Conservation (phyloP, 805 yeast genomes). For the Candida namnaoensis region DNA sequence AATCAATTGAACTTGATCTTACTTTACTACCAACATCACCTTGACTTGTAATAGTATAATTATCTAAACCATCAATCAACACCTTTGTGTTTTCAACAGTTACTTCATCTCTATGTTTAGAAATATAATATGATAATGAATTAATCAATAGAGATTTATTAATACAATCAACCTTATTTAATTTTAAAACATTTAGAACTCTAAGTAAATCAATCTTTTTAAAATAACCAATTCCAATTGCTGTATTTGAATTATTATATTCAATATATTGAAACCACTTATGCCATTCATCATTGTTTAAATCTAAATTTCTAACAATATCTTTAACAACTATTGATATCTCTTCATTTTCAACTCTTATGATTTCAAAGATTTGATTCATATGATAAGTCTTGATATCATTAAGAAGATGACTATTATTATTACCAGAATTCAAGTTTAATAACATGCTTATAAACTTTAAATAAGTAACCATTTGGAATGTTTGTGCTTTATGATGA, state of each 20-base stretch:
- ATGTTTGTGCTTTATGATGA: slow-evolving; percentile 15
- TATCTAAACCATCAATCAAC: slow-evolving; percentile 44
- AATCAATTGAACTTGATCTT: slow-evolving; percentile 38
- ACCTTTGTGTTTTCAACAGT: not conserved
- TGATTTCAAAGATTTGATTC: slow-evolving; percentile 13
- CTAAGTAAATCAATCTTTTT: slow-evolving; percentile 2
- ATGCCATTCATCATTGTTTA: slow-evolving; percentile 4
- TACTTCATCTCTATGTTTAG: not conserved
- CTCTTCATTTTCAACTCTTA: slow-evolving; percentile 10
- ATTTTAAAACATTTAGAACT: slow-evolving; percentile 3
- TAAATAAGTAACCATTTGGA: slow-evolving; percentile 15
- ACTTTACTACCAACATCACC: slow-evolving; percentile 91
- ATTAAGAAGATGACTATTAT: not conserved
- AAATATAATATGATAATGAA: slow-evolving; percentile 9
- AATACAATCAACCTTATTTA: slow-evolving; percentile 14
- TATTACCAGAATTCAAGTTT: not conserved
- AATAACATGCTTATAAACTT: slow-evolving; percentile 11
- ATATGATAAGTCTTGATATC: no score
- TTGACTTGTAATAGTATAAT: slow-evolving; percentile 68
- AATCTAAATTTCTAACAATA: slow-evolving; percentile 7
- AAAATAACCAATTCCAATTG: slow-evolving; percentile 26
- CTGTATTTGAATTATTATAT: slow-evolving; percentile 27
- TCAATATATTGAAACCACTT: slow-evolving; percentile 29
- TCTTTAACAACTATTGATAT: slow-evolving; percentile 2
- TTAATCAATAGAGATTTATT: slow-evolving; percentile 7